phyloP scores from a whole-genome alignment of 257 asterid species.

The Echites panduratus region DNA sequence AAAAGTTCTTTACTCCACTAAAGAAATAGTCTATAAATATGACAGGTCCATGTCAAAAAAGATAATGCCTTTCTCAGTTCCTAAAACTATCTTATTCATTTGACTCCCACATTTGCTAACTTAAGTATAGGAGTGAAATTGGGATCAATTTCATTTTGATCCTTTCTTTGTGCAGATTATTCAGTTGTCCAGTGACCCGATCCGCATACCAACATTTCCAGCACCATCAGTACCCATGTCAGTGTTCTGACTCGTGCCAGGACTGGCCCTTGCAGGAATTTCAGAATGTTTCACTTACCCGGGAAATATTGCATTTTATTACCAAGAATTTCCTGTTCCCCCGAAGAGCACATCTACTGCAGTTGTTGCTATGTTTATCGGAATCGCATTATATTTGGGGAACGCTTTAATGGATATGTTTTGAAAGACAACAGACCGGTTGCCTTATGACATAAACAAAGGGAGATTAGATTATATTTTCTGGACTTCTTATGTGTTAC shows the following conservation, averaged over 20 bases:
- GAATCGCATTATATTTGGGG: slow-evolving; percentile 26
- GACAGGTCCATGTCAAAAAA: too few relatives aligned
- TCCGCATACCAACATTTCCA: too few relatives aligned
- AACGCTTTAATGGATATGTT: slow-evolving; percentile 28
- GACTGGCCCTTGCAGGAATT: slow-evolving; percentile 27
- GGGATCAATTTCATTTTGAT: too few relatives aligned
- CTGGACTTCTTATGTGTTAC: slow-evolving; percentile 50
- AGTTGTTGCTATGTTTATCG: slow-evolving; percentile 24
- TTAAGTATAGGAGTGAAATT: too few relatives aligned
- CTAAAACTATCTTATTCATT: too few relatives aligned
- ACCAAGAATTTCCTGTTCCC: slow-evolving; percentile 28
- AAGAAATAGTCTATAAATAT: too few relatives aligned
- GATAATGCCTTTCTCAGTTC: too few relatives aligned
- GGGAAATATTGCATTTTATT: slow-evolving; percentile 26
- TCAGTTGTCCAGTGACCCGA: too few relatives aligned
- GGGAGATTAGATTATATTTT: slow-evolving; percentile 68
- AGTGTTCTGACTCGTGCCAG: slow-evolving; percentile 37
- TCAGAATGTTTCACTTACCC: slow-evolving; percentile 33
- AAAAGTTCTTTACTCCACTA: too few relatives aligned
- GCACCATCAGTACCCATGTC: slow-evolving; percentile 31
- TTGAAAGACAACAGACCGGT: slow-evolving; percentile 38
- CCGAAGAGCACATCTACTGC: slow-evolving; percentile 33
- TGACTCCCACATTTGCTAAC: too few relatives aligned
- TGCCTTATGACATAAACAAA: slow-evolving; percentile 52
- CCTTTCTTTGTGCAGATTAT: too few relatives aligned